phyloP scores from a whole-genome alignment of 2,329 filamentous ascomycete species.

The Aspergillus udagawae region DNA sequence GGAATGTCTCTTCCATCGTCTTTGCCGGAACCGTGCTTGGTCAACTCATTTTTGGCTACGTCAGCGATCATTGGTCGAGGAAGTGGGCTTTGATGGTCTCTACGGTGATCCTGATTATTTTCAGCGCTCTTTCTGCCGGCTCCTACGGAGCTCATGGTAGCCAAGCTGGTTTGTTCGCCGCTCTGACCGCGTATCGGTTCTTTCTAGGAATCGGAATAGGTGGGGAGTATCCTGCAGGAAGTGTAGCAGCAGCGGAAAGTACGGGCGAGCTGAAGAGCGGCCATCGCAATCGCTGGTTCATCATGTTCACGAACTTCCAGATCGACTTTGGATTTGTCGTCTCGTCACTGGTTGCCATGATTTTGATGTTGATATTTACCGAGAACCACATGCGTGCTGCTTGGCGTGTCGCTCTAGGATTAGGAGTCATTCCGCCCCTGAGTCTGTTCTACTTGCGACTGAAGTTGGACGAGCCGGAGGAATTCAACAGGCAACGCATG shows the following conservation, averaged over 20 bases:
- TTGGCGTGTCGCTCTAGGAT: slow-evolving; percentile 76
- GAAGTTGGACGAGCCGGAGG: slow-evolving; percentile 72
- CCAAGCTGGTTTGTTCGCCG: slow-evolving; percentile 67
- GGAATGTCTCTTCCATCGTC: slow-evolving; percentile 75
- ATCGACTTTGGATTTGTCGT: slow-evolving; percentile 83
- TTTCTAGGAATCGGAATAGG: slow-evolving; percentile 77
- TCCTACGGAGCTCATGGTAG: slow-evolving; percentile 71
- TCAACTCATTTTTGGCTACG: slow-evolving; percentile 74
- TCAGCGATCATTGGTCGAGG: slow-evolving; percentile 78
- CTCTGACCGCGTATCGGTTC: slow-evolving; percentile 78
- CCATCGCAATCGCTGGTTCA: slow-evolving; percentile 85
- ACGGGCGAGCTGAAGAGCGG: slow-evolving; percentile 77
- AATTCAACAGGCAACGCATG: slow-evolving; percentile 70
- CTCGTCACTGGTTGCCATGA: slow-evolving; percentile 70
- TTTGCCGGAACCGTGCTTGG: slow-evolving; percentile 84
- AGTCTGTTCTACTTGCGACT: slow-evolving; percentile 67
- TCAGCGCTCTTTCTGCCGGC: slow-evolving; percentile 73
- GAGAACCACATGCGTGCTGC: slow-evolving; percentile 65
- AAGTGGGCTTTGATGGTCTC: slow-evolving; percentile 77
- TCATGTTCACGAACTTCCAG: slow-evolving; percentile 83
- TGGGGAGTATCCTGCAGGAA: slow-evolving; percentile 58
- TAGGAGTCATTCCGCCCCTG: slow-evolving; percentile 74
- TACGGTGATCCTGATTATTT: slow-evolving; percentile 78
- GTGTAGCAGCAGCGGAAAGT: slow-evolving; percentile 77
- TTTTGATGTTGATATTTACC: slow-evolving; percentile 57